These are phyloP conservation scores for Talaromyces proteolyticus DNA, from an alignment of 495 filamentous ascomycete genomes.

Conservation along the genomic window DNA sequence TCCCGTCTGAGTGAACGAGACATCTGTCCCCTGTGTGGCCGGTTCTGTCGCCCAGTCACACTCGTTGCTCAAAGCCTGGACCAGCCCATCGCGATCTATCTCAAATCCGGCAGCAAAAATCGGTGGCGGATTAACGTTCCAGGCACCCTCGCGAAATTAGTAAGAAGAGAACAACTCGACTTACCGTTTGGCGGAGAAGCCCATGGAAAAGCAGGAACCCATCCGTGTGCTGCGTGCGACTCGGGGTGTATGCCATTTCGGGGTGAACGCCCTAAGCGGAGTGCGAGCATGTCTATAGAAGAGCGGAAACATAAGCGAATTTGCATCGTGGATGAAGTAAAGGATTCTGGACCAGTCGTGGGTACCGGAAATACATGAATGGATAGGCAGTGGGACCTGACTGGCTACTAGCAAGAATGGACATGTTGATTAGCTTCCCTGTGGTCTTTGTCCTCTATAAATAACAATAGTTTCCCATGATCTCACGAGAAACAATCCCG, in stretches of 20 bases:
- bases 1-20: slow-evolving; percentile 7
- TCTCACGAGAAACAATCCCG: too few species aligned
- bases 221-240: slow-evolving; percentile 9
- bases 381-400: too few species aligned
- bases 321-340: background rate
- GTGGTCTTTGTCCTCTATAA: too few species aligned
- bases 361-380: too few species aligned
- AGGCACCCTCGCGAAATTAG: slow-evolving; percentile 8
- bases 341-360: too few species aligned
- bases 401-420: too few species aligned
- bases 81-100: slow-evolving; percentile 12
- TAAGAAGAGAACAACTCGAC: slow-evolving; percentile 5
- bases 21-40: slow-evolving; percentile 11
- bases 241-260: background rate
- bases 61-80: slow-evolving; percentile 9
- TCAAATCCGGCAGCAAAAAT: slow-evolving; percentile 7
- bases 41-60: slow-evolving; percentile 11
- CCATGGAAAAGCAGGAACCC: slow-evolving; percentile 7
- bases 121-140: slow-evolving; percentile 17
- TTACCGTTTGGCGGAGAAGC: slow-evolving; percentile 10
- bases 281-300: background rate
- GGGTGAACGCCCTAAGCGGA: slow-evolving; percentile 6
- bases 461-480: too few species aligned
- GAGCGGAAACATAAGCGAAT: background rate
- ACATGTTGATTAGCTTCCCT: too few species aligned